Evolutionary conservation across 306 rosid genomes (phyloP).

Genomic region (Citrullus mucosospermus): DNA sequence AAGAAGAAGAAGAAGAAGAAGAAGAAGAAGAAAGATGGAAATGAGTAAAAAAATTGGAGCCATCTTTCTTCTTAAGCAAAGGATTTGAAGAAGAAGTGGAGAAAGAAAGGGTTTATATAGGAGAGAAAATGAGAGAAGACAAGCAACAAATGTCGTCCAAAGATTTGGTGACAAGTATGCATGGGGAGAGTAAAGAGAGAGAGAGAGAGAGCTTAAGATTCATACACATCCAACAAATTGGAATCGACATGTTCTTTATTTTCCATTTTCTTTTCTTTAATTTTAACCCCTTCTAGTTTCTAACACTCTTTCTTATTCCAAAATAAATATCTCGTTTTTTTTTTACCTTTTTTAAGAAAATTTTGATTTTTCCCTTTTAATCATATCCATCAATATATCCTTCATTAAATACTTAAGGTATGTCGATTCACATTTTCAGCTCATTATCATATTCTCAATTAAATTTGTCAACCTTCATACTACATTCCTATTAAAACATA

Average conservation of each 20-base stretch:
- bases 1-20: slow-evolving; percentile 13
- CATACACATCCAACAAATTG: neutral
- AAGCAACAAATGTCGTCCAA: slow-evolving; percentile 1
- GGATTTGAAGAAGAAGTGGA: neutral
- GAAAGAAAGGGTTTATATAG: neutral
- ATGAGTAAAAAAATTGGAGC: slow-evolving; percentile 14
- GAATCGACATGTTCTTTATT: neutral
- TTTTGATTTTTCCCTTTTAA: too few species aligned
- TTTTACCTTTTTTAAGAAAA: too few species aligned
- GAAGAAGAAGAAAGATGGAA: slow-evolving; percentile 24
- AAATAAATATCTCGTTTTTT: neutral
- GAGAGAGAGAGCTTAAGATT: neutral
- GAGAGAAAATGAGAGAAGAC: neutral
- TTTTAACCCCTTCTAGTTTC: neutral
- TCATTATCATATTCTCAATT: too few species aligned
- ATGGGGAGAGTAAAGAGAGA: neutral
- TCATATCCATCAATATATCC: too few species aligned
- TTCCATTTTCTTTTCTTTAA: neutral
- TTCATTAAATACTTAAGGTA: too few species aligned
- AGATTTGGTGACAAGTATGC: slow-evolving; percentile 12
- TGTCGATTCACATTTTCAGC: too few species aligned
- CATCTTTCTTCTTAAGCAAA: slow-evolving; percentile 18
- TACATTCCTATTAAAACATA: too few species aligned
- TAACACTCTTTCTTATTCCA: neutral
- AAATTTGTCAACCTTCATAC: too few species aligned